Evolutionary conservation across 2,329 filamentous ascomycete genomes (phyloP), one percentile per base, ranked within the genome.

Genomic region (Hirsutella minnesotensis): DNA sequence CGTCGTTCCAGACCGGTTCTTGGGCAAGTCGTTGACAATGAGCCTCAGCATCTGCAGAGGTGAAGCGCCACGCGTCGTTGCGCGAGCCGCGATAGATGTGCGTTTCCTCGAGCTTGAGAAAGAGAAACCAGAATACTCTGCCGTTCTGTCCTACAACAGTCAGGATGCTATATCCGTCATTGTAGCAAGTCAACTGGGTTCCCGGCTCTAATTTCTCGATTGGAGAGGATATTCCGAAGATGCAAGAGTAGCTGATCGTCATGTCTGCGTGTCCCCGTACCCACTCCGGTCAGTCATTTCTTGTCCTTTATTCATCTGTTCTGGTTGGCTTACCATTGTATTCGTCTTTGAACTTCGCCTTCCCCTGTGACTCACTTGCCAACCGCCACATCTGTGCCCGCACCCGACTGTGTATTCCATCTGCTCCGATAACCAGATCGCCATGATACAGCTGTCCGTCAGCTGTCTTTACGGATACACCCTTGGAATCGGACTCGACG

Each of bases 371-470:
- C 8, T 12, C 30, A 15, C n/a, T 39, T 8, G 45, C 54, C 4
- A 53, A 44, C 2, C 53, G 48, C 34, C 46, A 46, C 52, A 55
- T 55, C 30, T 61, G 54, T 5, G 47, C 42, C 12, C 65, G 52
- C 3, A 60, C 49, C 3, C 49, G 45, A 49, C 64, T 67, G 44
- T 65, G 56, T n/a, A 67, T 55, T 15, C 65, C 64, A 39, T 67
- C 64, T 5, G 60, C 57, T 9, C 64, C 63, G 5, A 66, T 51
- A 5, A 67, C 51, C 0, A 67, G 46, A 36, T 58, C 52, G 0
- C 59, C 63, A 0, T 47, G 44, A 39, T 57, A 58, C 19, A 43
- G 27, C 2, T 29, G 19, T 43, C 36, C 41, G n/a, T 39, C 41
- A 0, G 45, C 10, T 12, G 38, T 41, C 16, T 41, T 20, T 10